Percentiles rank a stretch among this genome's conserved stretches.
Conservation (phyloP, 345 rosid genomes). For the Ricinus communis region DNA sequence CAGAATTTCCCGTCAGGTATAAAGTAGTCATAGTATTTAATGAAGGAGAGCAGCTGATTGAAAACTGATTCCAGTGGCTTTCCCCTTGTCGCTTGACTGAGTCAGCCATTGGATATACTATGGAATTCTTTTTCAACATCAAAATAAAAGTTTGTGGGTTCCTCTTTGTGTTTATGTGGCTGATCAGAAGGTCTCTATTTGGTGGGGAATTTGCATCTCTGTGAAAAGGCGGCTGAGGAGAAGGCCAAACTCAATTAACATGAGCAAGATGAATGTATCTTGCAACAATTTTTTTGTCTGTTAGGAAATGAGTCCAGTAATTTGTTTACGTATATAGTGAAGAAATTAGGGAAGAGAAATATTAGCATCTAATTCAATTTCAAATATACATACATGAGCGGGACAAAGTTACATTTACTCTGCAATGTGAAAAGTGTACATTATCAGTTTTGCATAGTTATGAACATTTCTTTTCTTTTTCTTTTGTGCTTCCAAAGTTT, state of each 20-base stretch:
- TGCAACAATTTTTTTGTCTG: slow-evolving; percentile 26
- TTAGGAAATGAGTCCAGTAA: slow-evolving; percentile 36
- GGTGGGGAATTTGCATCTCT: slow-evolving; percentile 27
- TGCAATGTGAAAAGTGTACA: slow-evolving; percentile 55
- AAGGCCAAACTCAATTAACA: slow-evolving; percentile 26
- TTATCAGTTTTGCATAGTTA: slow-evolving; percentile 64
- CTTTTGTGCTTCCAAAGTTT: not conserved
- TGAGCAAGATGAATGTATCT: slow-evolving; percentile 34
- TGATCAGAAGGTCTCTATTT: slow-evolving; percentile 29
- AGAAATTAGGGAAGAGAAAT: slow-evolving; percentile 32
- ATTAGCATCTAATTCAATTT: slow-evolving; percentile 29
- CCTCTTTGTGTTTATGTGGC: slow-evolving; percentile 20
- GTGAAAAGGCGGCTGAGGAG: slow-evolving; percentile 26
- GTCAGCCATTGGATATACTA: slow-evolving; percentile 27
- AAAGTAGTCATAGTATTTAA: slow-evolving; percentile 22
- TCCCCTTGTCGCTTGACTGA: slow-evolving; percentile 19
- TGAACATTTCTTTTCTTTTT: too few relatives aligned
- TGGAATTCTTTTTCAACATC: slow-evolving; percentile 43
- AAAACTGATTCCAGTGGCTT: slow-evolving; percentile 24
- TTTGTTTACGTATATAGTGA: slow-evolving; percentile 55
- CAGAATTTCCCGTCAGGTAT: slow-evolving; percentile 53
- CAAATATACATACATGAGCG: slow-evolving; percentile 29
- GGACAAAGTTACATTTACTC: slow-evolving; percentile 25
- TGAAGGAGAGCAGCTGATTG: slow-evolving; percentile 21
- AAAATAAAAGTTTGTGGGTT: slow-evolving; percentile 28